Evolutionary conservation across 208 protist species (phyloP).

Genomic region (Acanthamoeba royreba): DNA sequence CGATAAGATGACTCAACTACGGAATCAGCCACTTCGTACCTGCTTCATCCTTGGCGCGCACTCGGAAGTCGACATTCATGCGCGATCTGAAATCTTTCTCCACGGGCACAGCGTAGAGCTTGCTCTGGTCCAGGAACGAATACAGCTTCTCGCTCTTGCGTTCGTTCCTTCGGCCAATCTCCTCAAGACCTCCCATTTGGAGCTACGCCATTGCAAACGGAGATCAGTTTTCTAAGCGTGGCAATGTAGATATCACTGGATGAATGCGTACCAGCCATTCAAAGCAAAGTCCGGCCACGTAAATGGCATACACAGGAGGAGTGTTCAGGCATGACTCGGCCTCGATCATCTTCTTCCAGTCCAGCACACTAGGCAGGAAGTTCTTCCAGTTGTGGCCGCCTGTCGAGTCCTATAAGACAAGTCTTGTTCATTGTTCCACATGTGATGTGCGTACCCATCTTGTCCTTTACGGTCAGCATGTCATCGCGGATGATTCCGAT

Average conservation of each 20-base stretch:
- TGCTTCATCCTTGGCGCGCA: not conserved
- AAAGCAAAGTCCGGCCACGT: slow-evolving; percentile 80
- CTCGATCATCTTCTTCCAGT: not conserved
- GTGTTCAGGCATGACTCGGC: slow-evolving; percentile 1
- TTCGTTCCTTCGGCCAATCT: slow-evolving; percentile 56
- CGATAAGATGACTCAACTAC: no score
- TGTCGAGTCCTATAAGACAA: not conserved
- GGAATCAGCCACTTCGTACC: not conserved
- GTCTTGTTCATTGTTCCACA: not conserved
- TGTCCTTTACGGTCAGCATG: slow-evolving; percentile 12
- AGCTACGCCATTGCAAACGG: not conserved
- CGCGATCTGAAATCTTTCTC: slow-evolving; percentile 64
- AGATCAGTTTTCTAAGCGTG: not conserved
- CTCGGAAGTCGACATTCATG: slow-evolving; percentile 83
- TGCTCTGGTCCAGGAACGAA: slow-evolving; percentile 70
- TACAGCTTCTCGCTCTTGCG: slow-evolving; percentile 75
- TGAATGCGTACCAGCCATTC: slow-evolving; percentile 70
- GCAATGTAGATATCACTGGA: not conserved
- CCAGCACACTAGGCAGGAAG: not conserved
- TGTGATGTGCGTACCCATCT: not conserved
- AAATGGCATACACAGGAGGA: slow-evolving; percentile 69
- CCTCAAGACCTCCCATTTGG: slow-evolving; percentile 58
- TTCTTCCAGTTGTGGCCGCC: not conserved
- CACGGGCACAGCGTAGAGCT: slow-evolving; percentile 68
- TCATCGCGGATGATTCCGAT: slow-evolving; percentile 70